Conservation (phyloP, 768 basidiomycete species). For the Tylopilus rubrobrunneus region DNA sequence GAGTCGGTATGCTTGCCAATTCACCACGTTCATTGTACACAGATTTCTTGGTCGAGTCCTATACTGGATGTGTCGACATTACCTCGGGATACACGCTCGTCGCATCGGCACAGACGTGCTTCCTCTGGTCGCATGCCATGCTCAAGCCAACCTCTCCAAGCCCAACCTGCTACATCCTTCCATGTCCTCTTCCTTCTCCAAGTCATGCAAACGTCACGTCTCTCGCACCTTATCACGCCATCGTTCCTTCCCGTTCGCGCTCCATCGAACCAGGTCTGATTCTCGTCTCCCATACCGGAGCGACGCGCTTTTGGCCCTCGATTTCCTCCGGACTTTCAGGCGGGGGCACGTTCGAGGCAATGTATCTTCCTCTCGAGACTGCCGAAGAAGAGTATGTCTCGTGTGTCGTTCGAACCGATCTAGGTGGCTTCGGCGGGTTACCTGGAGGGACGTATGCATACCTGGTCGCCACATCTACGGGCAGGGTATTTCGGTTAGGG, state of each 20-base stretch:
- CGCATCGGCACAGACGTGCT: constrained; percentile 68
- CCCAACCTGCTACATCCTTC: constrained; percentile 50
- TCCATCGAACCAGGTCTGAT: constrained; percentile 78
- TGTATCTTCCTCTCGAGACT: constrained; percentile 43
- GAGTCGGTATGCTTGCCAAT: background rate
- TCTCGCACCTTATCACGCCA: constrained; percentile 43
- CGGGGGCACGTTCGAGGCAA: constrained; percentile 55
- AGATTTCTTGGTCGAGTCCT: constrained; percentile 70
- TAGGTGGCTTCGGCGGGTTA: constrained; percentile 32
- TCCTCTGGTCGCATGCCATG: constrained; percentile 80
- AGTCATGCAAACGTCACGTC: constrained; percentile 44
- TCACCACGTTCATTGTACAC: background rate
- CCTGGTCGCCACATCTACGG: constrained; percentile 63
- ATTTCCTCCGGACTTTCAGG: constrained; percentile 82
- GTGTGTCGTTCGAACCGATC: constrained; percentile 61
- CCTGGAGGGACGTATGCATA: constrained; percentile 32
- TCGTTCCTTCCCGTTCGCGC: constrained; percentile 58
- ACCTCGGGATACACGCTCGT: constrained; percentile 72
- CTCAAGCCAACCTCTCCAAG: constrained; percentile 51
- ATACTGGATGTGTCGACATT: constrained; percentile 68
- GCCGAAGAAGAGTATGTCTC: constrained; percentile 58
- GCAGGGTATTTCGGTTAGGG: constrained; percentile 59
- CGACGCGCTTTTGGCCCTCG: constrained; percentile 84
- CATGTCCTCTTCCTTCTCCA: too few relatives aligned
- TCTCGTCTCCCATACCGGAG: constrained; percentile 65